phyloP scores from a whole-genome alignment of 768 basidiomycete genomes.

The Kwoniella botswanensis region DNA sequence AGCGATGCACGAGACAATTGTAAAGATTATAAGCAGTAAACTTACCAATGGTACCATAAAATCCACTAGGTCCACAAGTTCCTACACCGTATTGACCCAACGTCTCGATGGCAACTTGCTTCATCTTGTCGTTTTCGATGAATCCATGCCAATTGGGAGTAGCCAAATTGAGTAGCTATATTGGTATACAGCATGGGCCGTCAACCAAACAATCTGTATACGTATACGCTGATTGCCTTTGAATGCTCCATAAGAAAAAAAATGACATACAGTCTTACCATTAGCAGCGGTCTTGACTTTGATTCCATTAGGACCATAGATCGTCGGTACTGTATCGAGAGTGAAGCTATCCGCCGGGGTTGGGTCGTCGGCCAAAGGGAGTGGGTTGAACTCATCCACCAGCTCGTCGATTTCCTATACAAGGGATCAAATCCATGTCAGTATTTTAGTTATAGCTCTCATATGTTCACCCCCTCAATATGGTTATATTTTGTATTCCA shows the following conservation, averaged over 20 bases:
- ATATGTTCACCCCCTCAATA: not conserved
- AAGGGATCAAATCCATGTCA: not conserved
- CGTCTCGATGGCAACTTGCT: constrained; percentile 80
- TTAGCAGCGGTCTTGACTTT: constrained; percentile 72
- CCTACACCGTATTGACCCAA: constrained; percentile 89
- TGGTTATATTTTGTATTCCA: too few relatives aligned
- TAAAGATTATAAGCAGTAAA: constrained; percentile 15
- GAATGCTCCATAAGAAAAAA: not conserved
- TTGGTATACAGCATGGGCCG: not conserved
- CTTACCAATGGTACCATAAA: constrained; percentile 93
- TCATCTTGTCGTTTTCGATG: constrained; percentile 83
- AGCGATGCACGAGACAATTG: constrained; percentile 1
- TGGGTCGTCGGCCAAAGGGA: constrained; percentile 71
- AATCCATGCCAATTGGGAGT: constrained; percentile 91
- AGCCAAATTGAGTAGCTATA: constrained; percentile 77
- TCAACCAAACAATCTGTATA: too few relatives aligned
- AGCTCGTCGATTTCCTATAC: constrained; percentile 91
- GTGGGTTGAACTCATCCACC: constrained; percentile 92
- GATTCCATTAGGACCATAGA: constrained; percentile 78
- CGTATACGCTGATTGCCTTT: too few relatives aligned
- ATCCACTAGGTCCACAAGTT: constrained; percentile 93
- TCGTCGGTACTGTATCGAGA: constrained; percentile 74
- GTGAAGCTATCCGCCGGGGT: constrained; percentile 70
- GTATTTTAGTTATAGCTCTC: not conserved
- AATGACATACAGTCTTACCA: constrained; percentile 48